phyloP scores from a whole-genome alignment of 139 green algal species.

The Picochlorum sp. region DNA sequence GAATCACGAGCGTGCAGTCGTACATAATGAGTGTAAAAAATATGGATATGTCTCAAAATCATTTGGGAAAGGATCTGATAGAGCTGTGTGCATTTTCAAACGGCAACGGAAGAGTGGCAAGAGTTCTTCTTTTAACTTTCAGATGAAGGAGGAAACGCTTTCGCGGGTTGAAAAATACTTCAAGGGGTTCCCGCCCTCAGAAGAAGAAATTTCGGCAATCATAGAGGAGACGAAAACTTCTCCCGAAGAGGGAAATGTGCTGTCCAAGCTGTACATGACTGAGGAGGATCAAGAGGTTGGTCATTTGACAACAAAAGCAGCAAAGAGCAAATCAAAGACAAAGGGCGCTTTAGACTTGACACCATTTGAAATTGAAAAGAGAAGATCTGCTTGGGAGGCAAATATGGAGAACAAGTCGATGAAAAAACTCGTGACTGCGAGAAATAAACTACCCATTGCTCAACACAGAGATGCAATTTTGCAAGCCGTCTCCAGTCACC shows the following conservation, averaged over 20 bases:
- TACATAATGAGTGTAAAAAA: conserved; percentile 55
- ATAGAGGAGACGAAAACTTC: background rate
- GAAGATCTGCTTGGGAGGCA: conserved; percentile 3
- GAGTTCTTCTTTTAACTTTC: conserved; percentile 15
- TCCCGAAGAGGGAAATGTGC: background rate
- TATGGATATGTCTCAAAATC: conserved; percentile 47
- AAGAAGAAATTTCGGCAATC: conserved; percentile 11
- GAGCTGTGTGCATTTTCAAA: conserved; percentile 25
- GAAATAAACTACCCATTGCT: conserved; percentile 33
- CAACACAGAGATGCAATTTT: conserved; percentile 27
- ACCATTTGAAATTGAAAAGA: conserved; percentile 5
- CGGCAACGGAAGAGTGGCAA: background rate
- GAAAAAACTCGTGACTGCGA: conserved; percentile 6
- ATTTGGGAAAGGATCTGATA: conserved; percentile 21
- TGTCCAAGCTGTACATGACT: conserved; percentile 2
- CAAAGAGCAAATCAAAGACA: background rate
- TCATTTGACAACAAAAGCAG: background rate
- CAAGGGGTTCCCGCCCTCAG: conserved; percentile 12
- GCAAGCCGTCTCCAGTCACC: conserved; percentile 5
- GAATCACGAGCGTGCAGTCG: conserved; percentile 63
- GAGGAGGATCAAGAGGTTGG: background rate
- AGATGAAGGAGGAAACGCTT: conserved; percentile 7
- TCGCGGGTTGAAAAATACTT: conserved; percentile 21
- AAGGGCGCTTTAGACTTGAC: conserved; percentile 5
- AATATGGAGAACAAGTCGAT: conserved; percentile 5